Evolutionary conservation across 495 filamentous ascomycete genomes (phyloP).

Genomic region (Elasticomyces elasticus): DNA sequence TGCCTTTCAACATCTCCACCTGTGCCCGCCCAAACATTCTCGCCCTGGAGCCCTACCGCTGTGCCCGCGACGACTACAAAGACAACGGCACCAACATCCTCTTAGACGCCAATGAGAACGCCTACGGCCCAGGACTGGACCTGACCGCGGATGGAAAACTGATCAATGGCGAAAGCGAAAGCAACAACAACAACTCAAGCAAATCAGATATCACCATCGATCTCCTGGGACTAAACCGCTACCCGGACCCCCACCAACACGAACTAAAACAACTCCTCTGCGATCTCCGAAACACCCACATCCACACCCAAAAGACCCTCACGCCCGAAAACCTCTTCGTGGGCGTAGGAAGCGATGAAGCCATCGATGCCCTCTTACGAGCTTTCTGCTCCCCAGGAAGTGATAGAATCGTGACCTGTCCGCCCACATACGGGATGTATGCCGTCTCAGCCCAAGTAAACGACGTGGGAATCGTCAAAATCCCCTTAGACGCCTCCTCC

Average conservation of each 20-base stretch:
- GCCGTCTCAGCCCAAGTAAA: conserved; percentile 86
- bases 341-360: conserved; percentile 92
- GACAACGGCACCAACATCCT: conserved; percentile 95
- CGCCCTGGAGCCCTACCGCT: conserved; percentile 34
- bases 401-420: conserved; percentile 87
- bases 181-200: too few relatives aligned
- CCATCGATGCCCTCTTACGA: conserved; percentile 83
- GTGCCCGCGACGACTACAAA: conserved; percentile 71
- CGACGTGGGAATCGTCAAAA: conserved; percentile 74
- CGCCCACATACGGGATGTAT: conserved; percentile 98
- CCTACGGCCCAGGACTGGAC: conserved; percentile 68
- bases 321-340: conserved; percentile 80
- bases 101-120: conserved; percentile 96
- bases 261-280: conserved; percentile 81
- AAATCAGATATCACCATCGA: conserved; percentile 45
- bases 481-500: conserved; percentile 55
- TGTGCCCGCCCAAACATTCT: conserved; percentile 36
- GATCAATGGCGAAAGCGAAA: conserved; percentile 29
- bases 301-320: conserved; percentile 64
- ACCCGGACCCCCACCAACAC: conserved; percentile 89
- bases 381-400: conserved; percentile 81
- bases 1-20: conserved; percentile 26
- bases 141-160: conserved; percentile 40
- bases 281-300: conserved; percentile 74
- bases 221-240: conserved; percentile 74